These are phyloP conservation scores for Paraphoma chrysanthemicola DNA, from an alignment of 2,329 filamentous ascomycete species.

Conservation along the genomic window DNA sequence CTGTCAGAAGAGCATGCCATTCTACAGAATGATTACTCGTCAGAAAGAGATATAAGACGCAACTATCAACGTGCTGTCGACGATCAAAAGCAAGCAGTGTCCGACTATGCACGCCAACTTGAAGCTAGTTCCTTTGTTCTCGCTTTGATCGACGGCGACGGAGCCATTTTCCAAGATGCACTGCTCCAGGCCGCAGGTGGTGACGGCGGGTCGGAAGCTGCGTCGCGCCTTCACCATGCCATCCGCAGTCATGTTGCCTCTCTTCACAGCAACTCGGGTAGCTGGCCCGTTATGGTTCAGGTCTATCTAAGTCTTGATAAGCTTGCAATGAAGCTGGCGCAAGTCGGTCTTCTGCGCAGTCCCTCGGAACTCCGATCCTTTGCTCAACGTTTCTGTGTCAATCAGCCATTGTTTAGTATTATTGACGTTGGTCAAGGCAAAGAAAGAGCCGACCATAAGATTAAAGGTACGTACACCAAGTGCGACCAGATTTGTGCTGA, in stretches of 20 bases:
- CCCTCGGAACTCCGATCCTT: conserved; percentile 52
- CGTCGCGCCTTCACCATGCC: conserved; percentile 50
- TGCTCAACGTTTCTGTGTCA: conserved; percentile 52
- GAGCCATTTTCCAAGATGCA: conserved; percentile 55
- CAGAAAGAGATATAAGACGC: conserved; percentile 40
- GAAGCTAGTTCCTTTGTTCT: conserved; percentile 53
- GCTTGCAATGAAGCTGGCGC: conserved; percentile 51
- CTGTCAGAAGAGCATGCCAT: conserved; percentile 32
- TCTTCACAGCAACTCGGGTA: conserved; percentile 49
- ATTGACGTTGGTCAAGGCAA: conserved; percentile 57
- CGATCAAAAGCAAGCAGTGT: conserved; percentile 24
- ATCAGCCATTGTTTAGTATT: conserved; percentile 56
- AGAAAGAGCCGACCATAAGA: conserved; percentile 56
- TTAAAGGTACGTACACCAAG: conserved; percentile 43
- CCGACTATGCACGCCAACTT: conserved; percentile 31
- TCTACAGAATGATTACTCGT: conserved; percentile 39
- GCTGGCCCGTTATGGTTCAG: conserved; percentile 56
- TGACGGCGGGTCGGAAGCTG: conserved; percentile 56
- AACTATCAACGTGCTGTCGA: conserved; percentile 37
- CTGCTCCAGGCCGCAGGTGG: conserved; percentile 48
- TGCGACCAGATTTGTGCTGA: conserved; percentile 9
- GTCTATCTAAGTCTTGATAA: conserved; percentile 57
- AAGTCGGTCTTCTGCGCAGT: conserved; percentile 49
- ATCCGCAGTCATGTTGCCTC: conserved; percentile 52
- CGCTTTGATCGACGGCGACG: conserved; percentile 59